Conservation (phyloP, 768 basidiomycete genomes). For the Termitomyces sp. region DNA sequence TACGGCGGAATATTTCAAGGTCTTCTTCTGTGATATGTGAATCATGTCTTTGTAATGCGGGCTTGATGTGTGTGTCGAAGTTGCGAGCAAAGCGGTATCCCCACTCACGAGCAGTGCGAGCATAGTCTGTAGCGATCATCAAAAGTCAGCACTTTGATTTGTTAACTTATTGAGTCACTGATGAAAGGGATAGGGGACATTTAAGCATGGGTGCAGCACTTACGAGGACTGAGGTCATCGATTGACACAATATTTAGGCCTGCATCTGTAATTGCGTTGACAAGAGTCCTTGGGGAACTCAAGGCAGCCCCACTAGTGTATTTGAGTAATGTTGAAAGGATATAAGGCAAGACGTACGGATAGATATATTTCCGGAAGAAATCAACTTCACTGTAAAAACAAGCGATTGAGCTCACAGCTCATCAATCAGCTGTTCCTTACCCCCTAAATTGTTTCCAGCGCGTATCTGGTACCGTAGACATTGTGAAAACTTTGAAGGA, state of each 20-base stretch:
- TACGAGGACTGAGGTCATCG: conserved; percentile 7
- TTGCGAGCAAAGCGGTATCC: conserved; percentile 5
- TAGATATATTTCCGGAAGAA: conserved; percentile 10
- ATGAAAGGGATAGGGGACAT: too few species aligned
- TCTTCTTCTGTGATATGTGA: not conserved
- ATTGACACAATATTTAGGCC: conserved; percentile 7
- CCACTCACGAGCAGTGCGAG: conserved; percentile 11
- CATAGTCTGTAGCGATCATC: not conserved
- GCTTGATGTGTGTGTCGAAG: conserved; percentile 8
- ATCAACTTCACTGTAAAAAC: conserved; percentile 1
- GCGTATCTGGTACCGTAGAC: conserved; percentile 8
- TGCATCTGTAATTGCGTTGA: conserved; percentile 4
- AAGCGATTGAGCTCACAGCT: not conserved
- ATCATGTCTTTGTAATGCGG: conserved; percentile 1
- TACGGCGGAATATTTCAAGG: conserved; percentile 4
- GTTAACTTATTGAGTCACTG: too few species aligned
- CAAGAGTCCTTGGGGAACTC: conserved; percentile 3
- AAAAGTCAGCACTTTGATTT: too few species aligned
- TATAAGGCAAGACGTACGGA: not conserved
- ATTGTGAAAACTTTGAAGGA: conserved; percentile 11
- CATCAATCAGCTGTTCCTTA: not conserved
- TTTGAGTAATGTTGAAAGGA: too few species aligned
- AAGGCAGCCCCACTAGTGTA: not conserved
- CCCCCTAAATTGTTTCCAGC: conserved; percentile 6
- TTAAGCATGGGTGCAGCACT: not conserved